These are phyloP conservation scores for Sungouiella blattae DNA, from an alignment of 805 yeast genomes.

Conservation along the genomic window DNA sequence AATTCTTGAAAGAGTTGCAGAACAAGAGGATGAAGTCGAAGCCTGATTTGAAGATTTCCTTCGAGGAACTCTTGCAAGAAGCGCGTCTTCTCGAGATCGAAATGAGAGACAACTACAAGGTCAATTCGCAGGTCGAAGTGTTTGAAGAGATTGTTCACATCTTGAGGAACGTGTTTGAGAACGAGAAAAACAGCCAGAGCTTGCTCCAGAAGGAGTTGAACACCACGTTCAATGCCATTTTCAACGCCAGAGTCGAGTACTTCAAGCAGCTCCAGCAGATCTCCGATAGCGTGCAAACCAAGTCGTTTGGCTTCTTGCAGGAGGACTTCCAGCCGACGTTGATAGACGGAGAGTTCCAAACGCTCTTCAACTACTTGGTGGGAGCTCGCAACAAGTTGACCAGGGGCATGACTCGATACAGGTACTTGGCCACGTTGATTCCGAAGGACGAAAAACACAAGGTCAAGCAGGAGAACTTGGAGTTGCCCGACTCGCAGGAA, in stretches of 20 bases:
- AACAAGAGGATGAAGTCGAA: slow-evolving; percentile 20
- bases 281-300: slow-evolving; percentile 69
- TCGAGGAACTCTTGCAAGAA: slow-evolving; percentile 27
- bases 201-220: slow-evolving; percentile 46
- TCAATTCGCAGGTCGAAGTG: slow-evolving; percentile 18
- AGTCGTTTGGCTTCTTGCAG: slow-evolving; percentile 6
- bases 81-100: slow-evolving; percentile 21
- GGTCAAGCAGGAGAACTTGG: slow-evolving; percentile 6
- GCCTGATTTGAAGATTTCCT: slow-evolving; percentile 27
- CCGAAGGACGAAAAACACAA: slow-evolving; percentile 1
- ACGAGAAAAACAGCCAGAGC: slow-evolving; percentile 40
- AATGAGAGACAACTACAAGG: slow-evolving; percentile 17
- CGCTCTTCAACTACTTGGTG: slow-evolving; percentile 6
- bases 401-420: slow-evolving; percentile 31
- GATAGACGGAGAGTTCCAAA: slow-evolving; percentile 4
- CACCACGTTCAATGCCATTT: slow-evolving; percentile 56
- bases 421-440: slow-evolving; percentile 31
- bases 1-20: slow-evolving; percentile 23
- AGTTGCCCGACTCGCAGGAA: slow-evolving; percentile 22
- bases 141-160: slow-evolving; percentile 18
- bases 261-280: slow-evolving; percentile 80
- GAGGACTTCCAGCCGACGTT: slow-evolving; percentile 3
- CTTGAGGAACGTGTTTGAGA: slow-evolving; percentile 33
- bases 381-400: slow-evolving; percentile 16
- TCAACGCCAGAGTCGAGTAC: slow-evolving; percentile 77